phyloP scores from a whole-genome alignment of 495 filamentous ascomycete genomes.

The Penicillium ucsense region DNA sequence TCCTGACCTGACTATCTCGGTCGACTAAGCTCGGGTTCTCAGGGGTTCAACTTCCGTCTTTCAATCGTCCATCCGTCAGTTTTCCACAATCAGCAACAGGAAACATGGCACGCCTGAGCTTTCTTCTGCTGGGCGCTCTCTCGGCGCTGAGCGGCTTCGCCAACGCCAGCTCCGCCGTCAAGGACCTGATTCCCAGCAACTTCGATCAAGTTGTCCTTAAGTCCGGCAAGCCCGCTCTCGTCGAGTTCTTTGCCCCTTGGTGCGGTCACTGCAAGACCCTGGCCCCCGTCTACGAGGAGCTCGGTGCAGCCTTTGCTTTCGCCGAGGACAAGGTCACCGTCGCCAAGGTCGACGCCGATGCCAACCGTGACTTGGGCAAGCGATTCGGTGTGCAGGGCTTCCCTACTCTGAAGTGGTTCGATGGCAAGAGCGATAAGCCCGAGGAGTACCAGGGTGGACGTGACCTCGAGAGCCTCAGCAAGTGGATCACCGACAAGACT shows the following conservation, averaged over 20 bases:
- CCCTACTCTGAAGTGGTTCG: conserved; percentile 96
- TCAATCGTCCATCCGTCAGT: not conserved
- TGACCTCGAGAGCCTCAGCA: conserved; percentile 74
- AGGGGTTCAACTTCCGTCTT: not conserved
- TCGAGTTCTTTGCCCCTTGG: conserved; percentile 99
- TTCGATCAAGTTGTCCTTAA: conserved; percentile 84
- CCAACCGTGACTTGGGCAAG: conserved; percentile 71
- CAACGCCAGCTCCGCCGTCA: conserved; percentile 45
- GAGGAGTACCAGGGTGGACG: conserved; percentile 77
- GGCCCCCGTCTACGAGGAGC: conserved; percentile 88
- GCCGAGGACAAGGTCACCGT: conserved; percentile 77
- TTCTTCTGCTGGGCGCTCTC: conserved; percentile 34
- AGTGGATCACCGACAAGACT: conserved; percentile 82
- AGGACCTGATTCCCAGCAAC: conserved; percentile 80
- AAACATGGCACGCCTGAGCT: conserved; percentile 42
- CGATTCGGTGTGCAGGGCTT: conserved; percentile 87
- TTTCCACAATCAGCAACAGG: not conserved
- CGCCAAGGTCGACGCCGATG: conserved; percentile 93
- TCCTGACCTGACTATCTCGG: not conserved
- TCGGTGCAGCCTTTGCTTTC: conserved; percentile 62
- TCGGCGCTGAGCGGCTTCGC: conserved; percentile 33
- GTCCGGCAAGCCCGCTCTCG: conserved; percentile 88
- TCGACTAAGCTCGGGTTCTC: too few relatives aligned
- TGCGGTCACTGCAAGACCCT: conserved; percentile 99
- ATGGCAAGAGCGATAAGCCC: conserved; percentile 86